These are phyloP conservation scores for Epichloe gansuensis DNA, from an alignment of 2,329 filamentous ascomycete genomes.

Conservation along the genomic window DNA sequence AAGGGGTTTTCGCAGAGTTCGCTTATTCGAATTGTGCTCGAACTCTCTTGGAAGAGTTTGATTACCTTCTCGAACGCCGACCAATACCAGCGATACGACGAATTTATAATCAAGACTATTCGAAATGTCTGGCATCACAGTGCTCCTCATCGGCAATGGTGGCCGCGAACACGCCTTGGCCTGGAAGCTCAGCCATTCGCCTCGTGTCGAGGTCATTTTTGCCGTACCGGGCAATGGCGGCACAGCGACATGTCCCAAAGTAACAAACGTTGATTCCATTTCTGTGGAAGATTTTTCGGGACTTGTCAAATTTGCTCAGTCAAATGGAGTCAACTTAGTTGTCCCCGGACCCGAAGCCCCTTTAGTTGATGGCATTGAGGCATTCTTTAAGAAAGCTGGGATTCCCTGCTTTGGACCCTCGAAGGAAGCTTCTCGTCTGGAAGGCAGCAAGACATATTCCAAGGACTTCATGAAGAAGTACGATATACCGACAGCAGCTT, in stretches of 20 bases:
- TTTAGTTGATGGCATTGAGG: slow-evolving; percentile 82
- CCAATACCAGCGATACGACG: neutral
- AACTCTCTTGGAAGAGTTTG: neutral
- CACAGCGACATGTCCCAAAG: slow-evolving; percentile 57
- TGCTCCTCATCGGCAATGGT: slow-evolving; percentile 85
- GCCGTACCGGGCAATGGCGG: slow-evolving; percentile 75
- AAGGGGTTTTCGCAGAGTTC: neutral
- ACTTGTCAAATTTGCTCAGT: slow-evolving; percentile 62
- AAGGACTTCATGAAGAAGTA: slow-evolving; percentile 96
- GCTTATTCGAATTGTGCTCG: neutral
- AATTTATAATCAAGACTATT: neutral
- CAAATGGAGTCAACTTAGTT: slow-evolving; percentile 65
- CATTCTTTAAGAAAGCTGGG: slow-evolving; percentile 60
- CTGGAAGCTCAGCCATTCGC: slow-evolving; percentile 83
- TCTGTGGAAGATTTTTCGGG: slow-evolving; percentile 64
- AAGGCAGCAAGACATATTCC: slow-evolving; percentile 92
- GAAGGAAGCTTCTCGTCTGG: slow-evolving; percentile 73
- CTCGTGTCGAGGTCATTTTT: slow-evolving; percentile 62
- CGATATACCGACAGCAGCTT: slow-evolving; percentile 79
- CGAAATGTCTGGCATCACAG: slow-evolving; percentile 36
- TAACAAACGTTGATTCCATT: slow-evolving; percentile 56
- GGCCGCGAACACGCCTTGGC: slow-evolving; percentile 89
- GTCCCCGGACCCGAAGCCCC: slow-evolving; percentile 87
- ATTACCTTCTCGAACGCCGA: neutral
- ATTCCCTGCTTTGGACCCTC: slow-evolving; percentile 80